Percentiles rank a stretch among this genome's conserved stretches.
Conservation (phyloP, 1,284 basidiomycete species). For the Cutaneotrichosporon mucoides region DNA sequence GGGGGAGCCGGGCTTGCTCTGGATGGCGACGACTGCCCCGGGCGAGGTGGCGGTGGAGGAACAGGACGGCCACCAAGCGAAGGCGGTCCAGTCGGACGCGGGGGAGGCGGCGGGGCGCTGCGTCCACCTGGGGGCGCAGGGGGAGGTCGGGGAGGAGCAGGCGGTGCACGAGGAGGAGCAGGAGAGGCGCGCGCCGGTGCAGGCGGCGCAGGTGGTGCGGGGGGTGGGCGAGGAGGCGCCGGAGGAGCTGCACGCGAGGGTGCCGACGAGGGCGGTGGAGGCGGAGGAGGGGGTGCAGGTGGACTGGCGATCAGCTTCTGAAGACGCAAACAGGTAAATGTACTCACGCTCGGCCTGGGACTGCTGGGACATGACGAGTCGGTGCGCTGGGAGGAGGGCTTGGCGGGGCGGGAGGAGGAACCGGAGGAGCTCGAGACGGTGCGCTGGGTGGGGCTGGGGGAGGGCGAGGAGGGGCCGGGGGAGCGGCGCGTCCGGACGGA, state of each 20-base stretch:
- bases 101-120: too few species aligned
- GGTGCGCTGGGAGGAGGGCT: slow-evolving; percentile 26
- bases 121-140: slow-evolving; percentile 23
- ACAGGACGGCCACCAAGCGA: neutral
- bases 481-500: slow-evolving; percentile 13
- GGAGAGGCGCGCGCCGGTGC: slow-evolving; percentile 17
- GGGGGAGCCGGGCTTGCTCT: slow-evolving; percentile 5
- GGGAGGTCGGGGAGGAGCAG: too few species aligned
- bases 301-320: slow-evolving; percentile 55
- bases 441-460: neutral
- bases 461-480: slow-evolving; percentile 18
- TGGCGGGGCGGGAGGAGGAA: slow-evolving; percentile 12
- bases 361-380: slow-evolving; percentile 42
- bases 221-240: slow-evolving; percentile 12
- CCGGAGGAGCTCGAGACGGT: slow-evolving; percentile 10
- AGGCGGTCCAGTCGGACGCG: too few species aligned
- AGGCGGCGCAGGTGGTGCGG: slow-evolving; percentile 14
- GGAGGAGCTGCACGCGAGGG: slow-evolving; percentile 16
- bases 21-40: slow-evolving; percentile 4
- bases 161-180: slow-evolving; percentile 38
- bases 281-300: slow-evolving; percentile 54
- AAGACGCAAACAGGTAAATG: neutral
- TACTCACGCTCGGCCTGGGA: slow-evolving; percentile 57
- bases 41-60: slow-evolving; percentile 24
- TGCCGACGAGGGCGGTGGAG: slow-evolving; percentile 16